Percentiles rank a stretch among this genome's conserved stretches.
phyloP scores from a whole-genome alignment of 1,139 yeast genomes.

The Protomyces pachydermus region DNA sequence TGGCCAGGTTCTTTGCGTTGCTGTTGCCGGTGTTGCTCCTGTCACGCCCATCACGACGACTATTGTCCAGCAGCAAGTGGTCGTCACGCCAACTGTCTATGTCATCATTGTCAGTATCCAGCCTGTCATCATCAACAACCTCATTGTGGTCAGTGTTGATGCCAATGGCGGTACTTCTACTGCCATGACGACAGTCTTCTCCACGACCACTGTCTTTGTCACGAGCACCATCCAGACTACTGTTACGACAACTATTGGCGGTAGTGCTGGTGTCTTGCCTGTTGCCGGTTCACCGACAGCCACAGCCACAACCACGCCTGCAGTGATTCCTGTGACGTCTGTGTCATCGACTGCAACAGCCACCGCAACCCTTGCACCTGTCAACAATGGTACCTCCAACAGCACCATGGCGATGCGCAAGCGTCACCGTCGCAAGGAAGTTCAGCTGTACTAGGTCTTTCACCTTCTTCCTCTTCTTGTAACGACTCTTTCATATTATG shows the following conservation, averaged over 20 bases:
- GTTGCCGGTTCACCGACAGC: background rate
- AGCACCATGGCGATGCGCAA: background rate
- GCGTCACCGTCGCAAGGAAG: background rate
- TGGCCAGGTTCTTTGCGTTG: constrained; percentile 10
- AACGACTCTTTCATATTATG: background rate
- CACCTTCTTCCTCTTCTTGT: background rate
- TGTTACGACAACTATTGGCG: constrained; percentile 2
- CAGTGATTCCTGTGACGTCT: background rate
- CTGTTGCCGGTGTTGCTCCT: background rate
- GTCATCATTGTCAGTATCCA: constrained; percentile 9
- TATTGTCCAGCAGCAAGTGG: constrained; percentile 5
- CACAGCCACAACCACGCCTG: background rate
- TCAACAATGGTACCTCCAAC: background rate
- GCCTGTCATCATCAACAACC: constrained; percentile 1
- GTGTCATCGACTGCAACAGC: background rate
- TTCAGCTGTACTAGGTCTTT: background rate
- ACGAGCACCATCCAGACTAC: constrained; percentile 15
- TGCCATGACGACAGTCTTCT: constrained; percentile 11
- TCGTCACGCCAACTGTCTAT: constrained; percentile 12
- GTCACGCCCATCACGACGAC: background rate
- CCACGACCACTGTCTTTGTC: constrained; percentile 6
- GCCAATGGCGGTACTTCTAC: constrained; percentile 12
- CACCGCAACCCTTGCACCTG: background rate
- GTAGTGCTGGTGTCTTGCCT: background rate
- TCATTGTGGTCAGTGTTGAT: constrained; percentile 1